Percentiles rank a stretch among this genome's conserved stretches.
Conservation (phyloP, 1,139 yeast species). For the Geotrichum candidum region DNA sequence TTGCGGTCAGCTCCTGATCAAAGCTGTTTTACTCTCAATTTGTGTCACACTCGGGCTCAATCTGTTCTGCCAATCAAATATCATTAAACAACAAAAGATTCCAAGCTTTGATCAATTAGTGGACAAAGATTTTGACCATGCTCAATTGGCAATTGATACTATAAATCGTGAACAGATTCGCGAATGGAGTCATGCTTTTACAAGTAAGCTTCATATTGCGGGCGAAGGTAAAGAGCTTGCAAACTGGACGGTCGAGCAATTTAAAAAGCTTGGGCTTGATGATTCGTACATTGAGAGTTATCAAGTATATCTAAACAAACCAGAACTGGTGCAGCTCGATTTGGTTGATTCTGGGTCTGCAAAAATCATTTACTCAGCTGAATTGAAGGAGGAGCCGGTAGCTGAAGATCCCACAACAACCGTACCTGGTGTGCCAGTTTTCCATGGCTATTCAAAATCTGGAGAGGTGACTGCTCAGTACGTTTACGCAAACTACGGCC, state of each 20-base stretch:
- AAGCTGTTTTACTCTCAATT: not conserved
- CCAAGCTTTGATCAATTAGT: not conserved
- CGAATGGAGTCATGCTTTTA: conserved; percentile 38
- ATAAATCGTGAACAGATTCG: conserved; percentile 33
- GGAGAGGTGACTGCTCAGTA: conserved; percentile 57
- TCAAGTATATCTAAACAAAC: conserved; percentile 57
- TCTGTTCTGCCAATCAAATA: not conserved
- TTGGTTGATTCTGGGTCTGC: conserved; percentile 37
- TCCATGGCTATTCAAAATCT: conserved; percentile 59
- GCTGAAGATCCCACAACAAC: conserved; percentile 63
- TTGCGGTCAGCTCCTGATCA: not conserved
- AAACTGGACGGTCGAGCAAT: conserved; percentile 59
- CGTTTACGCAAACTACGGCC: conserved; percentile 58
- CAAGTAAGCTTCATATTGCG: conserved; percentile 61
- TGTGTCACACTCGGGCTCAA: not conserved
- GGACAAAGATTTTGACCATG: not conserved
- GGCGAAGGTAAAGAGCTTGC: conserved; percentile 62
- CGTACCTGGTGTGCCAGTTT: conserved; percentile 51
- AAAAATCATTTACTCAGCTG: conserved; percentile 49
- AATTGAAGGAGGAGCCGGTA: conserved; percentile 66
- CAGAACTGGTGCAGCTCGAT: conserved; percentile 47
- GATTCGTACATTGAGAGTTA: conserved; percentile 48
- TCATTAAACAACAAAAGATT: not conserved
- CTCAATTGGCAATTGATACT: conserved; percentile 37
- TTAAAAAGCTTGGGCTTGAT: conserved; percentile 54